These are phyloP conservation scores for Silene latifolia DNA, from an alignment of 148 eudicot species.

Conservation along the genomic window DNA sequence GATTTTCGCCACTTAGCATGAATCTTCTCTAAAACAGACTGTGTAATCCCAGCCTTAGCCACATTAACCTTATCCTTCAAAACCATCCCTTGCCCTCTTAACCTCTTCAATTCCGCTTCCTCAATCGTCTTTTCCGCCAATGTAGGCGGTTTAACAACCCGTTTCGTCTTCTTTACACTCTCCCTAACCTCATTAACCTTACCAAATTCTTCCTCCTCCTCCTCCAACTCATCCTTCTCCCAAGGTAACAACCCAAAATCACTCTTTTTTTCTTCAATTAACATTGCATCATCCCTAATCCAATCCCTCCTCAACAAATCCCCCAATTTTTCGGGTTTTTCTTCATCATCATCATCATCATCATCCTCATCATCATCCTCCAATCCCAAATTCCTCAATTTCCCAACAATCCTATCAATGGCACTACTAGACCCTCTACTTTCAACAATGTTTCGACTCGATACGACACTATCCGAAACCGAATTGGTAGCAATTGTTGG, in stretches of 20 bases:
- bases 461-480: neutral
- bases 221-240: conserved; percentile 59
- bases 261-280: conserved; percentile 42
- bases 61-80: conserved; percentile 82
- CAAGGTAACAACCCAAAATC: conserved; percentile 67
- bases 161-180: conserved; percentile 33
- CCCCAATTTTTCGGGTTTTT: conserved; percentile 58
- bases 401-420: conserved; percentile 75
- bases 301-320: conserved; percentile 92
- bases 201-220: conserved; percentile 14
- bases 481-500: neutral
- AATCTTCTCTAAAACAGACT: conserved; percentile 73
- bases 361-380: conserved; percentile 61
- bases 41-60: conserved; percentile 88
- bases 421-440: conserved; percentile 38
- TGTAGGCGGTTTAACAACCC: conserved; percentile 54
- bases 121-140: conserved; percentile 86
- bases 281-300: conserved; percentile 70
- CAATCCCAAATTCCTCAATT: conserved; percentile 68
- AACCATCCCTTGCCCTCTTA: conserved; percentile 80
- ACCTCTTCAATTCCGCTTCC: conserved; percentile 80
- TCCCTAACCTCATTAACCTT: conserved; percentile 27
- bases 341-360: conserved; percentile 17
- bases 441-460: conserved; percentile 11
- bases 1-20: conserved; percentile 82